These are phyloP conservation scores for Flaveria bidentis DNA, from an alignment of 129 eudicot species.

Conservation along the genomic window DNA sequence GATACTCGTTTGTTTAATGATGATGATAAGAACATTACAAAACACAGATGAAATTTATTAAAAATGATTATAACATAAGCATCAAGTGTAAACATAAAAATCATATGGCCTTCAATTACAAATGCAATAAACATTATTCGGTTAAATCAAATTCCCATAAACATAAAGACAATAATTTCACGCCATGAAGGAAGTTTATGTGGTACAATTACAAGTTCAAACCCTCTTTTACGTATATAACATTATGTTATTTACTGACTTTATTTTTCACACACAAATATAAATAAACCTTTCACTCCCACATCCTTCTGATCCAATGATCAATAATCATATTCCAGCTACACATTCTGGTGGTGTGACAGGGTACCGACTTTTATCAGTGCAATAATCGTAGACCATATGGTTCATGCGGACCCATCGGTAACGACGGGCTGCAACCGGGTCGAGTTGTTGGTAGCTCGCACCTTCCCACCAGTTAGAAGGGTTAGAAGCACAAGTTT, in stretches of 20 bases:
- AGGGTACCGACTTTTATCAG: slow-evolving; percentile 67
- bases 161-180: slow-evolving; percentile 11
- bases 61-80: too few species aligned
- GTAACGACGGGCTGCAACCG: slow-evolving; percentile 59
- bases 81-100: too few species aligned
- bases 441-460: slow-evolving; percentile 58
- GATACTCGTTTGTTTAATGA: too few species aligned
- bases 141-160: not conserved
- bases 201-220: slow-evolving; percentile 28
- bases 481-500: slow-evolving; percentile 54
- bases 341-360: slow-evolving; percentile 77
- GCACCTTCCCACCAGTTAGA: slow-evolving; percentile 88
- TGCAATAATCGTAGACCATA: slow-evolving; percentile 92
- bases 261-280: slow-evolving; percentile 18
- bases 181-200: slow-evolving; percentile 15
- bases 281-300: slow-evolving; percentile 5
- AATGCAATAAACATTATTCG: slow-evolving; percentile 14
- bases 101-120: not conserved
- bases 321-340: slow-evolving; percentile 52
- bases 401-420: slow-evolving; percentile 87
- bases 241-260: slow-evolving; percentile 16
- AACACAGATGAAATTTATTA: too few species aligned
- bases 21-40: too few species aligned
- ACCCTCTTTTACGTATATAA: slow-evolving; percentile 19
- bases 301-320: not conserved